These are phyloP conservation scores for Podospora bellae-mahoneyi DNA, from an alignment of 495 filamentous ascomycete genomes.

Conservation along the genomic window DNA sequence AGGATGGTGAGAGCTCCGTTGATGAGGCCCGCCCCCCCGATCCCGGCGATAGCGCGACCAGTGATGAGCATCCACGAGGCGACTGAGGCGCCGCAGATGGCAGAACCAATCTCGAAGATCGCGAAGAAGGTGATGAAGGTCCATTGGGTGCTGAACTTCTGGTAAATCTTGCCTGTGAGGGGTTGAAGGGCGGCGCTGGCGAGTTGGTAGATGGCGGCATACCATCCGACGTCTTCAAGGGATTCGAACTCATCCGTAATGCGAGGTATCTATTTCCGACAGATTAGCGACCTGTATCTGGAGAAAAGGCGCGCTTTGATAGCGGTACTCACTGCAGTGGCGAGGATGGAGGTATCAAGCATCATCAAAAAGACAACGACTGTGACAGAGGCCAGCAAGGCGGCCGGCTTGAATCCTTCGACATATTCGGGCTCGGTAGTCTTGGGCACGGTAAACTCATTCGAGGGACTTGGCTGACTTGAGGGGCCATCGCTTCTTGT, in stretches of 20 bases:
- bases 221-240: slow-evolving; percentile 51
- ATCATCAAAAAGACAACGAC: slow-evolving; percentile 48
- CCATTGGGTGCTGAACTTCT: slow-evolving; percentile 44
- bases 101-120: slow-evolving; percentile 48
- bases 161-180: slow-evolving; percentile 52
- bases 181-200: slow-evolving; percentile 50
- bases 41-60: slow-evolving; percentile 54
- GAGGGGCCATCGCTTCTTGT: background rate
- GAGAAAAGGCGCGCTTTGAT: background rate
- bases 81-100: slow-evolving; percentile 49
- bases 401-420: slow-evolving; percentile 16
- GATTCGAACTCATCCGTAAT: slow-evolving; percentile 49
- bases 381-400: slow-evolving; percentile 25
- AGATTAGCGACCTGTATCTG: background rate
- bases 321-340: slow-evolving; percentile 39
- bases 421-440: background rate
- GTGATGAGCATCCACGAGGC: slow-evolving; percentile 49
- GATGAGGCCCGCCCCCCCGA: slow-evolving; percentile 43
- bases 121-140: slow-evolving; percentile 39
- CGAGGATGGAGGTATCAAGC: slow-evolving; percentile 50
- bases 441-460: background rate
- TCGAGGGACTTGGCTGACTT: background rate
- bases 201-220: slow-evolving; percentile 51
- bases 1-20: slow-evolving; percentile 41
- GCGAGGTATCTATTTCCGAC: slow-evolving; percentile 35